Evolutionary conservation across 2,329 filamentous ascomycete genomes (phyloP), one percentile per base, ranked within the genome.

Genomic region (Daldinia sp.): DNA sequence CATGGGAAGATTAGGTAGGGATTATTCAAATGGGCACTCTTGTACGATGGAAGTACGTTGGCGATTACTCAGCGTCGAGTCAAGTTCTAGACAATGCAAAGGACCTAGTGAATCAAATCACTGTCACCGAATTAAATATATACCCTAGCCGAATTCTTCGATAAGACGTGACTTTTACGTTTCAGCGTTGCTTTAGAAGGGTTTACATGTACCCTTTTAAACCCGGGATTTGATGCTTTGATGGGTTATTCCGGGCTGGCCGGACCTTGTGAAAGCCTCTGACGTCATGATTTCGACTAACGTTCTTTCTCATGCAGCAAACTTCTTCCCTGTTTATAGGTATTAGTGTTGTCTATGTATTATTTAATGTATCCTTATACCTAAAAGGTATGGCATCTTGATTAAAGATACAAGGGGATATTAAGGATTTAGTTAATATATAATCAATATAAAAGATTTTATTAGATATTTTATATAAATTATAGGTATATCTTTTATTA

Each of bases 11-110:
- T 7, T 11, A 1, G 11, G 11, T n/a, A 2, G 7, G 6, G 15
- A 3, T 15, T 23, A 27, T 7, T 45, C 32, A 35, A 13, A 27
- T 4, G 8, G 11, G 11, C 21, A 27, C 6, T 27, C 39, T 27
- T 45, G 10, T 45, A 45, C 23, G 11, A 5, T 30, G 51, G 21
- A 27, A 13, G 34, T 27, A 23, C 1, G 39, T 53, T 32, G 63
- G 27, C 29, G 67, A 67, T 69, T 67, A 68, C 65, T 69, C 68
- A 68, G 68, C 67, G 65, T 58, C 58, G 37, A 21, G 23, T 8
- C 23, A n/a, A 45, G 17, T n/a, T 27, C 3, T 17, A 13, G 17
- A 41, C 17, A 11, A 10, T 9, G 17, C 2, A 41, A 41, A 21
- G 19, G n/a, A n/a, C n/a, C n/a, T n/a, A 23, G 17, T 2, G 17